Percentiles rank a stretch among this genome's conserved stretches.
These are phyloP conservation scores for Rhodotorula glutinis DNA, from an alignment of 1,284 basidiomycete genomes.

Conservation along the genomic window DNA sequence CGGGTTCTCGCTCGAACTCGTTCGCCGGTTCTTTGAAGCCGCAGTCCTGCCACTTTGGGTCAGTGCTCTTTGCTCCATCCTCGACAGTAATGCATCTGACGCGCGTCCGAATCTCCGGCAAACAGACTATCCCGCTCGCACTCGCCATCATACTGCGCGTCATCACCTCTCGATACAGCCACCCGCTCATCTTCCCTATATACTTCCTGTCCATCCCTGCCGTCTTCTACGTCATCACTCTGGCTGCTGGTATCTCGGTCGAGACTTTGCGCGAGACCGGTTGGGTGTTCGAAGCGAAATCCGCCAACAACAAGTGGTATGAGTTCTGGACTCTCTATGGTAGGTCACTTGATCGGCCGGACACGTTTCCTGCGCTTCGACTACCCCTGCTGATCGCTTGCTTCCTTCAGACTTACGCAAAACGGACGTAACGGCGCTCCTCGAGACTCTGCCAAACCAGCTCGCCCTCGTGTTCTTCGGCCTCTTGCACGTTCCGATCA, in stretches of 20 bases:
- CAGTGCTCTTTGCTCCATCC: not conserved
- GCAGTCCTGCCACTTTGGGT: slow-evolving; percentile 42
- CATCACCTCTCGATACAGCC: slow-evolving; percentile 74
- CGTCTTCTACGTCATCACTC: slow-evolving; percentile 73
- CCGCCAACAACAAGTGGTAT: slow-evolving; percentile 67
- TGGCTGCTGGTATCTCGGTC: slow-evolving; percentile 64
- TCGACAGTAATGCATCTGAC: too few relatives aligned
- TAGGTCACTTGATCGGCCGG: too few relatives aligned
- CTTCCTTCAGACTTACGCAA: slow-evolving; percentile 58
- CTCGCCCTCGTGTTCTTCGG: slow-evolving; percentile 74
- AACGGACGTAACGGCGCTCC: slow-evolving; percentile 57
- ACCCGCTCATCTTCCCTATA: slow-evolving; percentile 87
- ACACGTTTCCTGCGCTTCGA: too few relatives aligned
- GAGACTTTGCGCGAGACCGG: slow-evolving; percentile 61
- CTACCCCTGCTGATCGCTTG: too few relatives aligned
- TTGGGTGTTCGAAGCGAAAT: slow-evolving; percentile 85
- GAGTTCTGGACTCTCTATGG: slow-evolving; percentile 73
- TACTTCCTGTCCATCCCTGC: slow-evolving; percentile 81
- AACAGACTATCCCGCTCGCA: slow-evolving; percentile 58
- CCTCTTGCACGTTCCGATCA: slow-evolving; percentile 83
- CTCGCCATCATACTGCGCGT: slow-evolving; percentile 75
- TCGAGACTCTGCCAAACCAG: slow-evolving; percentile 52
- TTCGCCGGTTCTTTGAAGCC: slow-evolving; percentile 53
- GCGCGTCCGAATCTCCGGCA: too few relatives aligned
- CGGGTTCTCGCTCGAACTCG: slow-evolving; percentile 63